Base-by-base conservation (phyloP, 768 basidiomycete species). In the Strobilomyces confusus region DNA sequence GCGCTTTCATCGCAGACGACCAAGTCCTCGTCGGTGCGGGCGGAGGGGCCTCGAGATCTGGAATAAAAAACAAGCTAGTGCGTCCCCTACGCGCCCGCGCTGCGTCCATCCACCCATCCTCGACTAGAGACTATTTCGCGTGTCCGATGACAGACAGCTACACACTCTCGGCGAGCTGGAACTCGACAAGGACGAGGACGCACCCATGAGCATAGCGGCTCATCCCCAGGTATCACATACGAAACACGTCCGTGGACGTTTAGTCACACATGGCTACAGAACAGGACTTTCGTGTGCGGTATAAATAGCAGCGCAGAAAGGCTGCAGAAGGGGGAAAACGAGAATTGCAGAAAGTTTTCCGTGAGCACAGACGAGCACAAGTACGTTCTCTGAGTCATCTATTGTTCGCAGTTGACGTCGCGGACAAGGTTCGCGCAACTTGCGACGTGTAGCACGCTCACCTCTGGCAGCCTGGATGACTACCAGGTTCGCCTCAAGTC, bases 41-140 rank as follows among this genome's bases (percentile, higher is more conserved):
- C 19, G 89, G 89, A 2, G 95, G 95, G 17, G 80, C 89, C 13
- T 83, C 88, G 11, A 81, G 81, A 57, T 92, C 80, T 48, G 97
- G 97, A 4, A 88, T 99, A 55, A 91, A 92, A 76, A 99, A 99
- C 73, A 92, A 92, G 69, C 72, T 99, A 59, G 95, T 92, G 58
- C 20, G 53, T 26, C 29, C 13, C 23, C 46, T 33, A 5, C 33
- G 23, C 46, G 6, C 26, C 26, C 20, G 9, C 2, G 37, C 48
- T 36, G 13, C 38, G 20, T 34, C 2, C 55, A 44, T 55, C 44
- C 56, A 55, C 56, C 54, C 37, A 53, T 37, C 25, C 33, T 42
- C 40, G 29, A 46, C 17, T 60, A 93, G 92, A 79, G 84, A 61
- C 70, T 93, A 22, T 92, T 89, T 67, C 73, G 77, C 44, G 74